phyloP scores from a whole-genome alignment of 2,329 filamentous ascomycete species.

The Colletotrichum theobromicola region DNA sequence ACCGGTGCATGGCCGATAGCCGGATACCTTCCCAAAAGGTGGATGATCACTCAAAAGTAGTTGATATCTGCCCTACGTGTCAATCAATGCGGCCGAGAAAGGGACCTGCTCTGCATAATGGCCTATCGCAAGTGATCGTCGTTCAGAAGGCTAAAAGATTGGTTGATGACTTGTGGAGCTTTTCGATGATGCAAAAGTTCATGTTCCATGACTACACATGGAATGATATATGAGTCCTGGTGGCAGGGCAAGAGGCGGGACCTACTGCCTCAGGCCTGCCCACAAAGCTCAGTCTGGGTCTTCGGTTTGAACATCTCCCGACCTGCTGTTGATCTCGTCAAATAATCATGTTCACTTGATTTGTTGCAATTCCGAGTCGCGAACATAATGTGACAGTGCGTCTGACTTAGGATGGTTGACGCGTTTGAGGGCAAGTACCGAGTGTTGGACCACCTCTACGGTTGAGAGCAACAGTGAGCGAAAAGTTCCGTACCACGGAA shows the following conservation, averaged over 20 bases:
- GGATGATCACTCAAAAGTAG: not conserved
- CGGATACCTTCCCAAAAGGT: not conserved
- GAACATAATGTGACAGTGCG: not conserved
- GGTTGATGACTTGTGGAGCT: not conserved
- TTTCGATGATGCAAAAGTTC: not conserved
- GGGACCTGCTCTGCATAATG: not conserved
- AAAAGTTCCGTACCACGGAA: not conserved
- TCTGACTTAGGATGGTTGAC: not conserved
- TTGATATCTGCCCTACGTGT: not conserved
- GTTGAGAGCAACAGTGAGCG: not conserved
- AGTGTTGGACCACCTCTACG: not conserved
- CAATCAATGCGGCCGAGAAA: not conserved
- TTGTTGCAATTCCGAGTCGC: not conserved
- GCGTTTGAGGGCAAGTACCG: not conserved
- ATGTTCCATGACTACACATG: not conserved
- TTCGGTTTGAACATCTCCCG: fast-evolving
- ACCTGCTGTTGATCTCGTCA: not conserved
- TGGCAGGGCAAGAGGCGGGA: not conserved
- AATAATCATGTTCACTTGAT: not conserved
- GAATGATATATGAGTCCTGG: too few species aligned
- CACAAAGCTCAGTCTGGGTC: fast-evolving
- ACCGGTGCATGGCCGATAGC: not conserved
- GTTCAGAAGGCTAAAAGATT: not conserved
- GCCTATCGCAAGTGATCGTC: not conserved
- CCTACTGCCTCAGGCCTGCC: not conserved